phyloP scores from a whole-genome alignment of 768 basidiomycete species.

The Glaciozyma antarctica region DNA sequence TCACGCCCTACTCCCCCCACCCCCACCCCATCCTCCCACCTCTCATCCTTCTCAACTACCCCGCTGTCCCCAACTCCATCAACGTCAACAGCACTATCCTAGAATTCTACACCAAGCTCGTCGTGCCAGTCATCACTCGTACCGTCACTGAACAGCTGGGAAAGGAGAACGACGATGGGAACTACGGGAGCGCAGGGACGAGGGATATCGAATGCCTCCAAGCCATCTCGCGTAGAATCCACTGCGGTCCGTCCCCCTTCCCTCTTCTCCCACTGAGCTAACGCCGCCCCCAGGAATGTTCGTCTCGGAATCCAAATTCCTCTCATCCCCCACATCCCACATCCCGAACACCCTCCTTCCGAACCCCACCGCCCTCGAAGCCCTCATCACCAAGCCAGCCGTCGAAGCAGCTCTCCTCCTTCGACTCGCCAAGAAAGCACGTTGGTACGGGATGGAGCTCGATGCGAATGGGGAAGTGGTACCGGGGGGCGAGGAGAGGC shows the following conservation, averaged over 20 bases:
- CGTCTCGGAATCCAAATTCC: constrained; percentile 95
- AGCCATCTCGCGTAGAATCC: constrained; percentile 93
- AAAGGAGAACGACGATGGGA: constrained; percentile 82
- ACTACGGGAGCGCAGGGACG: constrained; percentile 91
- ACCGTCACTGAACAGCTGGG: constrained; percentile 60
- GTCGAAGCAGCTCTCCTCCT: constrained; percentile 77
- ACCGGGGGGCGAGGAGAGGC: constrained; percentile 30
- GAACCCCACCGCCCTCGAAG: constrained; percentile 64
- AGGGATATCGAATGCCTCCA: constrained; percentile 95
- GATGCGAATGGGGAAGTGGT: constrained; percentile 54
- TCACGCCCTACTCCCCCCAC: constrained; percentile 58
- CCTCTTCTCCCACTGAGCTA: neutral
- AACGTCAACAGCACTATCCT: constrained; percentile 82
- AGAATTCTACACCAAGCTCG: constrained; percentile 74
- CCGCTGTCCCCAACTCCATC: constrained; percentile 57
- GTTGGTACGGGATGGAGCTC: constrained; percentile 69
- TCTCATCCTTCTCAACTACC: constrained; percentile 56
- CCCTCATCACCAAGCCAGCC: constrained; percentile 90
- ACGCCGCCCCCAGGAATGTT: constrained; percentile 69
- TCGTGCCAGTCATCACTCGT: constrained; percentile 80
- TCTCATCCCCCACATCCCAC: constrained; percentile 72
- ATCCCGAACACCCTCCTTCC: constrained; percentile 79
- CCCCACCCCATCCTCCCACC: constrained; percentile 71
- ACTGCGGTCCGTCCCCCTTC: constrained; percentile 64
- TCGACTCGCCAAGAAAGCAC: constrained; percentile 75